Evolutionary conservation across 2,329 filamentous ascomycete genomes (phyloP).

Genomic region (Cladobotryum protrusum): DNA sequence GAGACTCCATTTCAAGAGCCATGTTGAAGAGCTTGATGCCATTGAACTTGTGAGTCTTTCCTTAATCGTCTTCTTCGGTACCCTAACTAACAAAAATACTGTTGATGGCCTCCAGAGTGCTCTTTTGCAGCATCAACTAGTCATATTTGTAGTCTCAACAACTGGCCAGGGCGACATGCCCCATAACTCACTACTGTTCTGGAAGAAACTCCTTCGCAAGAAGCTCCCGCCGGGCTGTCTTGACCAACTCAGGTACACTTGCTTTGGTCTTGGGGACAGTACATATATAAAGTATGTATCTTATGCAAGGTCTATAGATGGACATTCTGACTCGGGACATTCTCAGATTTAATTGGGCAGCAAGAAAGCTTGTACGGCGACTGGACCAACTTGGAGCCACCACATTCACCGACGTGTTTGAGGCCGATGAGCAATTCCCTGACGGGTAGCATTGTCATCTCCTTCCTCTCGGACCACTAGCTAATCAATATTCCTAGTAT

Average conservation of each 20-base stretch:
- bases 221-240: conserved; percentile 68
- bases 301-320: background rate
- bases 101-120: conserved; percentile 33
- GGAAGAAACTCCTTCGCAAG: conserved; percentile 76
- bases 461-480: background rate
- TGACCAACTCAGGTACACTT: conserved; percentile 63
- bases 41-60: conserved; percentile 62
- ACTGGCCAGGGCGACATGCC: conserved; percentile 94
- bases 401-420: conserved; percentile 69
- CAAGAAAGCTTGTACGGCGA: conserved; percentile 79
- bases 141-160: conserved; percentile 81
- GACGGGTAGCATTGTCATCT: conserved; percentile 61
- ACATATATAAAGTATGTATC: conserved; percentile 73
- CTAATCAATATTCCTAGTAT: conserved; percentile 45
- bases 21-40: conserved; percentile 70
- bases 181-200: conserved; percentile 73
- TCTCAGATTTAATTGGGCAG: conserved; percentile 82
- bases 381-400: conserved; percentile 76
- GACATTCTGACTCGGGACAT: background rate
- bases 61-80: background rate
- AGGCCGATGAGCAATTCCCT: conserved; percentile 88
- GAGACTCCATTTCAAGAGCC: conserved; percentile 70
- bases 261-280: conserved; percentile 89
- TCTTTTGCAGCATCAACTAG: conserved; percentile 47
- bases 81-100: background rate